Conservation (phyloP, 2,329 filamentous ascomycete species). For the Capronia epimyces region DNA sequence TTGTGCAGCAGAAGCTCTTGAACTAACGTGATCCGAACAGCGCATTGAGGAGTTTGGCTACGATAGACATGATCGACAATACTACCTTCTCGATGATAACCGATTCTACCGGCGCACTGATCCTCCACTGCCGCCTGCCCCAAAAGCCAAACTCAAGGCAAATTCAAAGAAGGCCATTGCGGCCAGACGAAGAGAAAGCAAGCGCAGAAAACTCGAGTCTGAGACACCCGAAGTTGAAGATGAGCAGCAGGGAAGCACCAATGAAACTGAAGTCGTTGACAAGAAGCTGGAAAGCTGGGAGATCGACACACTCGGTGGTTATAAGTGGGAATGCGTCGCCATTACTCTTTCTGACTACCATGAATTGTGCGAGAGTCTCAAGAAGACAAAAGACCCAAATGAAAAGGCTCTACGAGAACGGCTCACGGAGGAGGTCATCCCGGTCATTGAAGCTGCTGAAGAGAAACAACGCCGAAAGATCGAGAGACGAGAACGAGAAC, state of each 20-base stretch:
- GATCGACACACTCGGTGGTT: constrained; percentile 65
- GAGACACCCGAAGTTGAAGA: constrained; percentile 38
- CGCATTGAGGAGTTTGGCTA: constrained; percentile 58
- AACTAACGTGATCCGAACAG: constrained; percentile 32
- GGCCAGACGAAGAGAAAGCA: constrained; percentile 59
- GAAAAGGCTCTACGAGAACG: constrained; percentile 71
- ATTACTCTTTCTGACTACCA: constrained; percentile 74
- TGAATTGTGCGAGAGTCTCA: constrained; percentile 63
- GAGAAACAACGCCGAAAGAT: constrained; percentile 64
- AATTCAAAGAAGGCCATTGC: constrained; percentile 62
- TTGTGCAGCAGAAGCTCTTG: background rate
- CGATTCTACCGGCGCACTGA: constrained; percentile 86
- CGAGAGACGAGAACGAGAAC: constrained; percentile 71
- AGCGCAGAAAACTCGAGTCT: constrained; percentile 53
- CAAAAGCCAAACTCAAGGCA: constrained; percentile 56
- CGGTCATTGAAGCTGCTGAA: constrained; percentile 72
- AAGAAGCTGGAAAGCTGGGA: constrained; percentile 34
- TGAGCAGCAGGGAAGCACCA: constrained; percentile 42
- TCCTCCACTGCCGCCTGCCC: constrained; percentile 52
- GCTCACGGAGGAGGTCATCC: constrained; percentile 72
- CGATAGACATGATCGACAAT: constrained; percentile 78
- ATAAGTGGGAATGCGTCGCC: constrained; percentile 87
- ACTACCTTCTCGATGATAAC: constrained; percentile 91
- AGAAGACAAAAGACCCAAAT: constrained; percentile 73
- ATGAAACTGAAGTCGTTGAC: constrained; percentile 34